Conservation (phyloP, 2,329 filamentous ascomycete genomes). For the Colletotrichum kahawae region DNA sequence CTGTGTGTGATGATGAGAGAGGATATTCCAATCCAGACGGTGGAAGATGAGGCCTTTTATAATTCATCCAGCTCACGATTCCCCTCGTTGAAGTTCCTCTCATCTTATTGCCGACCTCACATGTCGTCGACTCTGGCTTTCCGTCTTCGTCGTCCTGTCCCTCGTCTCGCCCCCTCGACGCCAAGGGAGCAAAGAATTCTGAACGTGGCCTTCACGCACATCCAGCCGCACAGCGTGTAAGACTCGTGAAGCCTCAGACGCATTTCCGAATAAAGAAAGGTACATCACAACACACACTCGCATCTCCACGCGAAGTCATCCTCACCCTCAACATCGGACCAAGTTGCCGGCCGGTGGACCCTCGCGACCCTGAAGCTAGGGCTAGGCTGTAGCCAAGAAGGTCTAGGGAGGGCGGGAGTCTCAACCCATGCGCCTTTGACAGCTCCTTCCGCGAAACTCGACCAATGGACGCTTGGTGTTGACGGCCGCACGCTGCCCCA, state of each 20-base stretch:
- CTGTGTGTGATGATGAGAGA: constrained; percentile 7
- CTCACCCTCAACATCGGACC: background rate
- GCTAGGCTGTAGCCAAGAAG: constrained; percentile 2
- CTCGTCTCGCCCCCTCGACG: background rate
- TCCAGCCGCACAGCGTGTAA: background rate
- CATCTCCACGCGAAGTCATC: background rate
- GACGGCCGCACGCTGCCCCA: background rate
- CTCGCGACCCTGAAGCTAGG: background rate
- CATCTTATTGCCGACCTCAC: background rate
- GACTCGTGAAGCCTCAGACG: background rate
- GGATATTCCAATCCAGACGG: background rate
- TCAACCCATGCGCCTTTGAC: constrained; percentile 6
- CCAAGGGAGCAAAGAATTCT: background rate
- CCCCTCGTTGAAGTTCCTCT: background rate
- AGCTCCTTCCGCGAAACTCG: background rate
- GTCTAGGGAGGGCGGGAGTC: constrained; percentile 14
- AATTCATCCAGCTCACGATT: background rate
- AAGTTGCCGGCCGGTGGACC: background rate
- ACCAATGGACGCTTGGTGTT: background rate
- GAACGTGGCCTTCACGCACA: background rate
- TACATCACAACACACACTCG: background rate
- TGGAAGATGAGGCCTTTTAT: constrained; percentile 11
- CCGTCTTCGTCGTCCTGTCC: constrained; percentile 3
- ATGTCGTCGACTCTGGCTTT: background rate
- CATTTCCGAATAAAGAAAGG: background rate